Evolutionary conservation across 2,329 filamentous ascomycete genomes (phyloP).

Genomic region (Lachnellula subtilissima): DNA sequence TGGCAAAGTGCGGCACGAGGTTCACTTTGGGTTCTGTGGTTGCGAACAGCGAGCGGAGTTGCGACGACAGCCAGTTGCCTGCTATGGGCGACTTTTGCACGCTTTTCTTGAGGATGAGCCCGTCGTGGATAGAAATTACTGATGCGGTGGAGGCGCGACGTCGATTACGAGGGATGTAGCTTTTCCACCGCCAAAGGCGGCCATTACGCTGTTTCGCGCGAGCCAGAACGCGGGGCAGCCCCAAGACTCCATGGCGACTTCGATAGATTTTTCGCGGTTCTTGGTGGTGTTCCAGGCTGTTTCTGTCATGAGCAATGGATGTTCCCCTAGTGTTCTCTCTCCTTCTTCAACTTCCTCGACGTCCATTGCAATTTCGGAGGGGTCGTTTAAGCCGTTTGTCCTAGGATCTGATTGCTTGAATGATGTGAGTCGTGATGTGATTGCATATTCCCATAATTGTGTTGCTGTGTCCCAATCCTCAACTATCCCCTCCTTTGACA

Average conservation of each 20-base stretch:
- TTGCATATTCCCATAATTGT: conserved; percentile 87
- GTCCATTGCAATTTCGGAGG: conserved; percentile 46
- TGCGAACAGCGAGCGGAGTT: conserved; percentile 77
- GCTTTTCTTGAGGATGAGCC: conserved; percentile 87
- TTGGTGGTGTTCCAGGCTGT: conserved; percentile 88
- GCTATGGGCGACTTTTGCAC: conserved; percentile 80
- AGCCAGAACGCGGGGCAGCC: conserved; percentile 93
- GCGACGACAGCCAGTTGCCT: conserved; percentile 83
- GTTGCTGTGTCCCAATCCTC: conserved; percentile 94
- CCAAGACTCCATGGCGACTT: conserved; percentile 97
- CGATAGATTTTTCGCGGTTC: conserved; percentile 86
- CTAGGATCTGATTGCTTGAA: conserved; percentile 63
- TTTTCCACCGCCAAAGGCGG: conserved; percentile 89
- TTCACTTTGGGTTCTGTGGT: conserved; percentile 65
- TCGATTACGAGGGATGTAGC: conserved; percentile 90
- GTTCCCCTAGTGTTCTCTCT: conserved; percentile 80
- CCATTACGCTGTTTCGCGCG: conserved; percentile 80
- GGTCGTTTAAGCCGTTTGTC: conserved; percentile 70
- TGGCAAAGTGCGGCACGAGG: conserved; percentile 78
- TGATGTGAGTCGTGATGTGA: conserved; percentile 82
- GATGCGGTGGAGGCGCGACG: conserved; percentile 80
- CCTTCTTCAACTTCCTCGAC: conserved; percentile 56
- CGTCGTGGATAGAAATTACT: conserved; percentile 88
- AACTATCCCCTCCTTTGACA: conserved; percentile 81
- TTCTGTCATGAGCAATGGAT: conserved; percentile 89